phyloP scores from a whole-genome alignment of 2,329 filamentous ascomycete species.

The Fusarium pseudoanthophilum region DNA sequence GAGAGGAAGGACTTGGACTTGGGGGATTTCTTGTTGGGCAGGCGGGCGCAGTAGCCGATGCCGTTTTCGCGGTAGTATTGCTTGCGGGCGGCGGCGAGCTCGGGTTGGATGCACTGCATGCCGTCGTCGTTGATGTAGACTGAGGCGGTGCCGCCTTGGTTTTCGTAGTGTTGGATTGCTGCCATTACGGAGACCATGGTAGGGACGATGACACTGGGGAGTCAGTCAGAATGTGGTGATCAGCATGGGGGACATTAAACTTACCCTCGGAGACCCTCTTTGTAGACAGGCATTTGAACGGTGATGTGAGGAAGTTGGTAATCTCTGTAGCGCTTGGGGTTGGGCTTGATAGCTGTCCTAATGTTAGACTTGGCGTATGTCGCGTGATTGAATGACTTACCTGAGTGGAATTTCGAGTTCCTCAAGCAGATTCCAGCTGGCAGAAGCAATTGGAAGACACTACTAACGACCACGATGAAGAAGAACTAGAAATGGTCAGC shows the following conservation, averaged over 20 bases:
- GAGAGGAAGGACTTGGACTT: conserved; percentile 45
- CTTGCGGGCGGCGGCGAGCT: conserved; percentile 59
- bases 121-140: conserved; percentile 77
- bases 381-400: not conserved
- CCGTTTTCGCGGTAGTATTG: conserved; percentile 68
- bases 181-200: conserved; percentile 66
- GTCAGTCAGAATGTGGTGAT: no score
- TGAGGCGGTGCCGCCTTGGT: conserved; percentile 72
- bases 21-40: conserved; percentile 53
- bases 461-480: conserved; percentile 43
- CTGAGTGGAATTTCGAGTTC: conserved; percentile 44
- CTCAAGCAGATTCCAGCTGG: conserved; percentile 41
- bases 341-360: conserved; percentile 40
- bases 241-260: no score
- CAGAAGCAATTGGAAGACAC: conserved; percentile 39
- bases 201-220: conserved; percentile 58
- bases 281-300: conserved; percentile 60
- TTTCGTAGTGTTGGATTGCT: conserved; percentile 68
- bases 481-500: conserved; percentile 30
- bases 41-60: conserved; percentile 66
- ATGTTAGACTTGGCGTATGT: not conserved
- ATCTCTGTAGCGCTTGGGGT: conserved; percentile 40
- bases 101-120: conserved; percentile 67
- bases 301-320: conserved; percentile 58
- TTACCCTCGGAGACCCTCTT: conserved; percentile 46